Evolutionary conservation across 306 rosid genomes (phyloP), one percentile per base, ranked within the genome.

Genomic region (Quercus aquifolioides): DNA sequence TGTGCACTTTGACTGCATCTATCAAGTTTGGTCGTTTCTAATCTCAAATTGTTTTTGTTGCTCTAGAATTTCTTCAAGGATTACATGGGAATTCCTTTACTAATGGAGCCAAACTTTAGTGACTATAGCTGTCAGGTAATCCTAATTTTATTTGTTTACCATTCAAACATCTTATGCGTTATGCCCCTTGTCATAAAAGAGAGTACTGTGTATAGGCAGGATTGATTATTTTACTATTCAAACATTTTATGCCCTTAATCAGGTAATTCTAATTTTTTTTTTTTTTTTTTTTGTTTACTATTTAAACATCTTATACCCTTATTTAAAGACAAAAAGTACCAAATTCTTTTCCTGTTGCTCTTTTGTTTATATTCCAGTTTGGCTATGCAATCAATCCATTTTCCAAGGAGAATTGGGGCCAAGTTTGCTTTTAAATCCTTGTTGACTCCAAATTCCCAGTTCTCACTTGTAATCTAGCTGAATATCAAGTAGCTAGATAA

Each of bases 71-170:
- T 95, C 90, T 88, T 95, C 89, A 90, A 80, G 84, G 95, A 92
- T 82, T 90, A 90, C 71, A 95, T 95, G 98, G 98, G 97, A 38
- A 91, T 95, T 84, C 96, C 97, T 19, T 78, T 91, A 69, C 76
- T 86, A 35, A 91, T 95, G 99, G 98, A 95, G 78, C 99, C 99
- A 31, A 95, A 95, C 90, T 92, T 90, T 77, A 81, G 19, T 28
- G 99, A 91, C 49, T 91, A 87, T 71, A 91, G 97, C 79, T 92
- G 99, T 78, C 97, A 95, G 96, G 99, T 95, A 86, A 85, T 79
- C 62, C 67, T 11, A 8, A 18, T 11, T 14, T 64, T 64, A 64
- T 64, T 3, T 64, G 21, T 64, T 62, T 64, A 6, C 10, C 10
- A 14, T 30, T 17, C 43, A 63, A 28, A 17, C 70, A 15, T 30